phyloP scores from a whole-genome alignment of 148 eudicot species.

The Selenicereus undatus region DNA sequence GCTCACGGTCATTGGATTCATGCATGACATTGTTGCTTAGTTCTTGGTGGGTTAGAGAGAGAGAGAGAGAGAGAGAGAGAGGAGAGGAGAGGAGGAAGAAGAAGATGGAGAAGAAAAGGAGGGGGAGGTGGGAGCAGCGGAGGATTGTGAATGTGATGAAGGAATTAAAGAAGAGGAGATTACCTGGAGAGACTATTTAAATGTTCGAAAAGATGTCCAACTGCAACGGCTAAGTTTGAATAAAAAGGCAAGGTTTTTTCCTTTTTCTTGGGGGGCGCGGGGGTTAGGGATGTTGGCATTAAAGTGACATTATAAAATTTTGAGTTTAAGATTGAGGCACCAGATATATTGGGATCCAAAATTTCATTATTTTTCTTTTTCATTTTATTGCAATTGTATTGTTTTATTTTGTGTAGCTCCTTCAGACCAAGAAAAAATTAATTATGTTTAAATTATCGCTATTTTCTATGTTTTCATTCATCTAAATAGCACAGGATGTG shows the following conservation, averaged over 20 bases:
- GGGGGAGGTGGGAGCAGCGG: background rate
- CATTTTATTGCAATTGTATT: too few species aligned
- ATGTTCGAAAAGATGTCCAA: background rate
- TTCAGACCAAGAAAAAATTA: too few species aligned
- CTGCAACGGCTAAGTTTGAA: conserved; percentile 33
- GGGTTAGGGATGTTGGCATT: background rate
- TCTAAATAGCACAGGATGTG: too few species aligned
- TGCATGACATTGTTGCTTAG: background rate
- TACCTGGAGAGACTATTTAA: background rate
- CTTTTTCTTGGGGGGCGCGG: background rate
- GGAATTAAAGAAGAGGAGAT: conserved; percentile 10
- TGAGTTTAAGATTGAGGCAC: too few species aligned
- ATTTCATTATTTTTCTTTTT: too few species aligned
- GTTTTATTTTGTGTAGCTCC: too few species aligned
- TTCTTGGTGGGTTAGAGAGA: background rate
- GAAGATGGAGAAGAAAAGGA: background rate
- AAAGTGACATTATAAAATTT: too few species aligned
- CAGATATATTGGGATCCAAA: too few species aligned
- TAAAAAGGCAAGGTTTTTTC: background rate
- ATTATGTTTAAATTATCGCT: too few species aligned
- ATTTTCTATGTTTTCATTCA: too few species aligned
- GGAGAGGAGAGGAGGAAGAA: background rate
- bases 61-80: background rate
- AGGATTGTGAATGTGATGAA: conserved; percentile 10
- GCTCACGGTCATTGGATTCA: conserved; percentile 6